Evolutionary conservation across 2,329 filamentous ascomycete genomes (phyloP), one percentile per base, ranked within the genome.

Genomic region (Clonostachys solani): DNA sequence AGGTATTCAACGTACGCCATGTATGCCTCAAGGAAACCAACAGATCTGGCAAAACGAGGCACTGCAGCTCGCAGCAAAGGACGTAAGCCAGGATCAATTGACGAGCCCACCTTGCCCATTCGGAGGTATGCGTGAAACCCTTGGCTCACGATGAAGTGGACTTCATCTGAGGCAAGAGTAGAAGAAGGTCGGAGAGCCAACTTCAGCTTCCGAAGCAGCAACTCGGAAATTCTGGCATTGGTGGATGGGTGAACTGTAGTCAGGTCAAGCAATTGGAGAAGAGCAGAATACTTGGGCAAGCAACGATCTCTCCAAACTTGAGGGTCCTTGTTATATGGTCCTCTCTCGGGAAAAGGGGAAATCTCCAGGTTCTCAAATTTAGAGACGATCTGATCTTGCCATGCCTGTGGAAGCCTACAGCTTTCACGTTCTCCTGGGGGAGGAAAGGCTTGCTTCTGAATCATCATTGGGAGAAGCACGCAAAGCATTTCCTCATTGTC

Each of bases 61-160:
- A 87, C 81, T 12, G 83, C 84, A 33, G 81, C 78, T 50, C 81
- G 80, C 9, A 94, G 69, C 8, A 85, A 65, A 3, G 82, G 81
- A 59, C 83, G 83, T n/a, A 92, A 67, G 8, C 74, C 72, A 17
- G 69, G 59, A 50, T 89, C 83, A 6, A 84, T 63, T 12, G 77
- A 72, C 2, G 73, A 77, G n/a, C 79, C 71, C 5, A 76, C 73
- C 50, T 74, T 77, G 45, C 77, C 81, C 74, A 89, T 82, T 43
- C 80, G 74, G 23, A 89, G 73, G 55, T 91, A 89, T 5, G 85
- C 80, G 49, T 80, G 81, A 58, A 94, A 89, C 1, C 87, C 89
- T 54, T 84, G 83, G 10, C 86, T 87, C 48, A 86, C 75, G 44
- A 89, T 87, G 54, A 94, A 90, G 35, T 81, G 75, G n/a, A 82